Evolutionary conservation across 2,329 filamentous ascomycete species (phyloP).

Genomic region (Helotiales sp.): DNA sequence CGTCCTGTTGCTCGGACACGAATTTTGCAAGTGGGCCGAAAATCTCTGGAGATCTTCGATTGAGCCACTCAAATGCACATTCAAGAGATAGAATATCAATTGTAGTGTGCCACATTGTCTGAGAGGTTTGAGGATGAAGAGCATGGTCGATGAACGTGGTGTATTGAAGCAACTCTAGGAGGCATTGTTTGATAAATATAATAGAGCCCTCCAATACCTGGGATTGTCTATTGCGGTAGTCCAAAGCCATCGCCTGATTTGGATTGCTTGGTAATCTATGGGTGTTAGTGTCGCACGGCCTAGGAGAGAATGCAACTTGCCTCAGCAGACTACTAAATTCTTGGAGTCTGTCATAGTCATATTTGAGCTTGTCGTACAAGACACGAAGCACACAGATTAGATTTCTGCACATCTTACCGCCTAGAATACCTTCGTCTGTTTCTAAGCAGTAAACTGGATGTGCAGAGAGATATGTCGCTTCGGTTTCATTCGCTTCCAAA

Average conservation of each 20-base stretch:
- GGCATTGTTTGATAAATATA: background rate
- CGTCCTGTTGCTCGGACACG: conserved; percentile 30
- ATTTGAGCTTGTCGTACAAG: conserved; percentile 22
- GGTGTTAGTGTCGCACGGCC: conserved; percentile 9
- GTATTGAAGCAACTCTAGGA: background rate
- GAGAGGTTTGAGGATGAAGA: background rate
- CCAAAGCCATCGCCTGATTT: conserved; percentile 28
- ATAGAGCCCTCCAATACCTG: conserved; percentile 18
- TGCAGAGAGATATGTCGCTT: conserved; percentile 17
- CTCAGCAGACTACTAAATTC: conserved; percentile 2
- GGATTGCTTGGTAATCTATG: conserved; percentile 21
- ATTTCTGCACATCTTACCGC: conserved; percentile 21
- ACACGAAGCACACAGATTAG: conserved; percentile 18
- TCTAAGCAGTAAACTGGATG: conserved; percentile 23
- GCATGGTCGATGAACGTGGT: conserved; percentile 15
- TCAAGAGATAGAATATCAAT: conserved; percentile 33
- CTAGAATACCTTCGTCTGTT: conserved; percentile 9
- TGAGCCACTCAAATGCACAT: conserved; percentile 25
- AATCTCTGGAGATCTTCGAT: conserved; percentile 12
- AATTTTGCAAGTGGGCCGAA: conserved; percentile 9
- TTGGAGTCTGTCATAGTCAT: conserved; percentile 13
- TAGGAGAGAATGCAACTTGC: background rate
- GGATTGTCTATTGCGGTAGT: conserved; percentile 26
- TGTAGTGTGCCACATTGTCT: background rate
- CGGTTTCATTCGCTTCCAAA: conserved; percentile 29